phyloP scores from a whole-genome alignment of 2,329 filamentous ascomycete species.

The Chalara sp. region DNA sequence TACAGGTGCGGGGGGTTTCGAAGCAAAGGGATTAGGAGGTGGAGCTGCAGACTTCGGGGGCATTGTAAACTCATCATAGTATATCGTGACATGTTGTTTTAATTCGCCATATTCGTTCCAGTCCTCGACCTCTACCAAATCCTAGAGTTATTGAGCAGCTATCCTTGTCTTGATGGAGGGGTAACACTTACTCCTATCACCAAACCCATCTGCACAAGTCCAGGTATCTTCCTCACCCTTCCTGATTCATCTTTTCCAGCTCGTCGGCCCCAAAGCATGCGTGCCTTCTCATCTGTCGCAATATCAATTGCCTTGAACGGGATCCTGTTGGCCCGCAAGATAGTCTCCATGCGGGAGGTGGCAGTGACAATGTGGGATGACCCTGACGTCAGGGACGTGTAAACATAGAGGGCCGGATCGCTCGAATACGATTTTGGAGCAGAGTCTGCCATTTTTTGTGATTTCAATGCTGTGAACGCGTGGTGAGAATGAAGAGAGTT shows the following conservation, averaged over 20 bases:
- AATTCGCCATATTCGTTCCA: conserved; percentile 99
- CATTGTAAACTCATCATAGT: conserved; percentile 20
- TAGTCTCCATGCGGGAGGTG: conserved; percentile 91
- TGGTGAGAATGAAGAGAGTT: neutral
- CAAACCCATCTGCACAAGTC: conserved; percentile 77
- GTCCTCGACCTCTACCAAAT: conserved; percentile 90
- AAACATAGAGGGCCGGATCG: conserved; percentile 80
- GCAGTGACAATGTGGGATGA: conserved; percentile 95
- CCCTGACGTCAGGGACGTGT: conserved; percentile 91
- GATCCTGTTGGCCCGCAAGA: conserved; percentile 88
- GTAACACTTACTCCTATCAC: conserved; percentile 67
- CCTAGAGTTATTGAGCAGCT: conserved; percentile 44
- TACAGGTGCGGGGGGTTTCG: conserved; percentile 1
- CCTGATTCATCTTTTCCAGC: conserved; percentile 62
- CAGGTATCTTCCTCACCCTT: conserved; percentile 71
- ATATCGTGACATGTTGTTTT: conserved; percentile 72
- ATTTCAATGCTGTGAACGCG: neutral
- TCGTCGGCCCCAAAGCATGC: conserved; percentile 81
- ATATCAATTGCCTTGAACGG: conserved; percentile 90
- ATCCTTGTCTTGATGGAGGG: conserved; percentile 19
- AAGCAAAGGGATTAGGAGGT: conserved; percentile 10
- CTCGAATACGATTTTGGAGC: conserved; percentile 30
- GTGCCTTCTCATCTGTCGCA: conserved; percentile 81
- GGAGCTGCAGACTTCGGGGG: conserved; percentile 20
- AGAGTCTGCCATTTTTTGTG: conserved; percentile 25